Evolutionary conservation across 768 basidiomycete species (phyloP), one percentile per base, ranked within the genome.

Genomic region (Mrakia blollopis): DNA sequence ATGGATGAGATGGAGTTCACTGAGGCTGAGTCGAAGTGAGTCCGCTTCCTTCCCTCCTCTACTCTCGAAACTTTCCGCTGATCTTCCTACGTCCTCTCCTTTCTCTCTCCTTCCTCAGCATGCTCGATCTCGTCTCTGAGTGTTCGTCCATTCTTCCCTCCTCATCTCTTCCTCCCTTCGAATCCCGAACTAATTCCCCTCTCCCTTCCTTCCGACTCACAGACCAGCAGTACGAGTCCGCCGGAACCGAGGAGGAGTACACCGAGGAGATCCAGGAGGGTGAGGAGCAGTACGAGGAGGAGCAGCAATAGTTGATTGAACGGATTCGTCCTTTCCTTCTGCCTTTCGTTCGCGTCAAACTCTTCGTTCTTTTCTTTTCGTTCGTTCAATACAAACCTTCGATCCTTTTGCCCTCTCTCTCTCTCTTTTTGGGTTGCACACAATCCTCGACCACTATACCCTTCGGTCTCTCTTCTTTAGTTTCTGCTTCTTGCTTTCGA

Each of bases 41-140:
- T 69, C 41, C 28, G 18, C 35, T 44, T 69, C n/a, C 16, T 7
- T 30, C 28, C 28, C 39, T 69, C 41, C 41, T 18, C 47, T 44
- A 25, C 23, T 47, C 10, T 44, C n/a, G 7, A 21, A 7, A 4
- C 35, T 35, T 11, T 10, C 28, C 9, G 6, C 44, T 69, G 23
- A 44, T 41, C 37, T n/a, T n/a, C 8, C 32, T 35, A 23, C 47
- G 30, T 3, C 30, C 30, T 72, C n/a, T 32, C 23, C 16, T 72
- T 50, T n/a, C 8, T 41, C 21, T 47, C 16, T 23, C 11, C 70
- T 5, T n/a, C n/a, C 10, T 3, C 80, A 98, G 97, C 89, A 94
- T 98, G 93, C 94, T 97, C 84, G 96, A 98, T 87, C 87, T 98
- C 79, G 92, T 98, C 78, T 93, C 94, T 72, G 96, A 98, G 86